Conservation (phyloP, 768 basidiomycete genomes). For the Dictyophora rubrovolvata region DNA sequence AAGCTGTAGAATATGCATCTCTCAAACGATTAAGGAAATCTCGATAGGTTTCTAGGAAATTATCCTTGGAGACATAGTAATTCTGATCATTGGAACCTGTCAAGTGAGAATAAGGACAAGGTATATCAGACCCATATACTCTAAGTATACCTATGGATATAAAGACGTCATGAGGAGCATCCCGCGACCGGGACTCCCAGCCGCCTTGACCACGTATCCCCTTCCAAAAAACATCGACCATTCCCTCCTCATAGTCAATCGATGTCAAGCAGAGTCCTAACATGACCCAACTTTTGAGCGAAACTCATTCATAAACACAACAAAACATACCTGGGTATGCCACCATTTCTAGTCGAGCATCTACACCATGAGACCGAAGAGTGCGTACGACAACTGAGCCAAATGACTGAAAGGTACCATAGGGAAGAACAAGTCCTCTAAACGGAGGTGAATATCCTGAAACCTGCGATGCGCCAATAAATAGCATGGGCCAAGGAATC, state of each 20-base stretch:
- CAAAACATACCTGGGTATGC: conserved; percentile 1
- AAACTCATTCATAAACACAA: background rate
- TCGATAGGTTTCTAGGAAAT: background rate
- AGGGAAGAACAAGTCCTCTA: conserved; percentile 5
- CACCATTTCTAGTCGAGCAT: conserved; percentile 7
- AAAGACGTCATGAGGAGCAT: conserved; percentile 2
- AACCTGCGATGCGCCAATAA: conserved; percentile 6
- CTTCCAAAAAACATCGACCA: conserved; percentile 5
- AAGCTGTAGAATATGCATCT: background rate
- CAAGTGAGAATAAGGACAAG: background rate
- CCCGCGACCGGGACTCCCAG: conserved; percentile 1
- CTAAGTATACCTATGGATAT: background rate
- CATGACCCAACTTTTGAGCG: background rate
- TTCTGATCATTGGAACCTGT: background rate
- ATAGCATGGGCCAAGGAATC: conserved; percentile 2
- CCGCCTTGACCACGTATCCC: background rate
- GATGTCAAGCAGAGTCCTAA: background rate
- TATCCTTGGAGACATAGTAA: background rate
- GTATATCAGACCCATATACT: background rate
- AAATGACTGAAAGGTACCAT: conserved; percentile 4
- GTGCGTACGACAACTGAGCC: conserved; percentile 1
- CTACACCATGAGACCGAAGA: background rate
- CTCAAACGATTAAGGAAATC: conserved; percentile 1
- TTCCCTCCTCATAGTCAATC: background rate
- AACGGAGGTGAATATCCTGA: conserved; percentile 6